These are phyloP conservation scores for Ophiostoma perfectum DNA, from an alignment of 2,329 filamentous ascomycete genomes.

Conservation along the genomic window DNA sequence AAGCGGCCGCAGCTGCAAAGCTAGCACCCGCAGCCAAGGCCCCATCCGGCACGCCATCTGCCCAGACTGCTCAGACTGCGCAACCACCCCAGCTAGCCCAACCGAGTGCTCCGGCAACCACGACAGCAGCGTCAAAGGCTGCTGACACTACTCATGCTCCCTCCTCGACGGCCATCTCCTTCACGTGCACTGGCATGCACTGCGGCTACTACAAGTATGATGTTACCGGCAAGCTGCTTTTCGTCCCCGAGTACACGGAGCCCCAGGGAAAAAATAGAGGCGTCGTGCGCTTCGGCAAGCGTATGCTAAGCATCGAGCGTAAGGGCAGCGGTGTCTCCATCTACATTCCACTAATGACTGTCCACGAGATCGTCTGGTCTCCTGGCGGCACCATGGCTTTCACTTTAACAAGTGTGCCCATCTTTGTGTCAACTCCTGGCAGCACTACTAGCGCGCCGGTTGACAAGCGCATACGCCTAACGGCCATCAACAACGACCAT, in stretches of 20 bases:
- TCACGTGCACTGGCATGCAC: conserved; percentile 25
- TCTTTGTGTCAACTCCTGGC: conserved; percentile 36
- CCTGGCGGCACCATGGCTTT: conserved; percentile 41
- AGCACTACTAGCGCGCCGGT: conserved; percentile 12
- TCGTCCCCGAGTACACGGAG: conserved; percentile 39
- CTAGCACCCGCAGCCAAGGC: background rate
- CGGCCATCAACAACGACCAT: conserved; percentile 32
- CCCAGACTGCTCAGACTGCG: background rate
- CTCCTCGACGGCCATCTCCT: conserved; percentile 17
- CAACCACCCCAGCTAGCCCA: background rate
- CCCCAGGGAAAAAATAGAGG: conserved; percentile 31
- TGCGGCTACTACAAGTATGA: conserved; percentile 46
- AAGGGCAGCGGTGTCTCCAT: conserved; percentile 35
- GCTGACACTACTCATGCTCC: background rate
- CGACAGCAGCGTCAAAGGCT: too few relatives aligned
- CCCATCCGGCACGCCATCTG: background rate
- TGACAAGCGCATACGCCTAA: conserved; percentile 28
- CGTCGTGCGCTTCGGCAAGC: conserved; percentile 41
- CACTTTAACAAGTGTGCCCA: conserved; percentile 44
- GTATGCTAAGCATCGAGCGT: conserved; percentile 38
- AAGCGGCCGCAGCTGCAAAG: background rate
- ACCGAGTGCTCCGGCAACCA: too few relatives aligned
- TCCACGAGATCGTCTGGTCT: conserved; percentile 42
- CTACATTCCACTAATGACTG: conserved; percentile 46
- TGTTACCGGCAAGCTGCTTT: conserved; percentile 35